phyloP scores from a whole-genome alignment of 73 alveolate genomes.

The Tetrahymena borealis region DNA sequence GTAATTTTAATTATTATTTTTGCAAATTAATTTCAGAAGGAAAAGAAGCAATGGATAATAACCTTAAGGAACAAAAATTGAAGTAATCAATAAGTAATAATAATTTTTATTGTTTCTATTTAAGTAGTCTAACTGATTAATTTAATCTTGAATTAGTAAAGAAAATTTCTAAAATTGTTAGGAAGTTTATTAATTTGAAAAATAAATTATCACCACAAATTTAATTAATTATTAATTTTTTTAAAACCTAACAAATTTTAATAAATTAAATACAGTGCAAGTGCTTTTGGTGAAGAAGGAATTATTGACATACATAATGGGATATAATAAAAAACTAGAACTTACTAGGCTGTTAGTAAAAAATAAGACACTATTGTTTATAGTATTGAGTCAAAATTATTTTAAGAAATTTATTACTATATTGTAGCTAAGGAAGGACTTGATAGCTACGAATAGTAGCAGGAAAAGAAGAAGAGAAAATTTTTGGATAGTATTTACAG shows the following conservation, averaged over 20 bases:
- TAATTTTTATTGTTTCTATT: too few relatives aligned
- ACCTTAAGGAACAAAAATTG: neutral
- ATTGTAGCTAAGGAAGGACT: neutral
- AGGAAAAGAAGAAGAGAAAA: neutral
- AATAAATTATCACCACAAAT: too few relatives aligned
- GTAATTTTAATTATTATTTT: neutral
- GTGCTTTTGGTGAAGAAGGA: neutral
- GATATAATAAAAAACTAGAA: neutral
- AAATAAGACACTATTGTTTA: neutral
- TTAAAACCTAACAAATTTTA: neutral
- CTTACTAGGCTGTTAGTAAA: neutral
- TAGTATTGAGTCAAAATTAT: neutral
- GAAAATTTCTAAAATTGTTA: too few relatives aligned
- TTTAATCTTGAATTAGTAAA: too few relatives aligned
- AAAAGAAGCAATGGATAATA: neutral
- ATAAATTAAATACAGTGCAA: neutral
- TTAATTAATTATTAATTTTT: too few relatives aligned
- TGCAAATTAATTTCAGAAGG: neutral
- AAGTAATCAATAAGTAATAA: neutral
- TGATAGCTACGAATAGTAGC: neutral
- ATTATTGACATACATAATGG: neutral
- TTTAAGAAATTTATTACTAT: neutral
- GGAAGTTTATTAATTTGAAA: too few relatives aligned
- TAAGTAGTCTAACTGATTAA: too few relatives aligned
- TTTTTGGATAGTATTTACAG: neutral